These are phyloP conservation scores for Neurospora sp. DNA, from an alignment of 495 filamentous ascomycete genomes.

Conservation along the genomic window DNA sequence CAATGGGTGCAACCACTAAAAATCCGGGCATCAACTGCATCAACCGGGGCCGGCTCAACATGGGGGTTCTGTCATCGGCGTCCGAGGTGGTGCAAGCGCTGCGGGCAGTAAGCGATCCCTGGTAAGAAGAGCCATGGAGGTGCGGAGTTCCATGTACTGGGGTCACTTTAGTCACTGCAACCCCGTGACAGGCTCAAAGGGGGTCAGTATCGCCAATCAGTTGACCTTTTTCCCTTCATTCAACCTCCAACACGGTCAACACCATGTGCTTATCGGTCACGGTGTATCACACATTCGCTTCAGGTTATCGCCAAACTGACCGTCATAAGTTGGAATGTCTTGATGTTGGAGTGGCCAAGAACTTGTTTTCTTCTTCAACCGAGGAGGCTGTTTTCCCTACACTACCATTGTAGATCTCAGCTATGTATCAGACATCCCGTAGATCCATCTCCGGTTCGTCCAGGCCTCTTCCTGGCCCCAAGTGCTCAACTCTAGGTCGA, in stretches of 20 bases:
- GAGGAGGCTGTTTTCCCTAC: not conserved
- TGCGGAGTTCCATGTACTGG: not conserved
- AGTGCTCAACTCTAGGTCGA: not conserved
- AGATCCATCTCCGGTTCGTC: not conserved
- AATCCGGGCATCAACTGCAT: not conserved
- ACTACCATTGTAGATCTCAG: no score
- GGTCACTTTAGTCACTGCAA: not conserved
- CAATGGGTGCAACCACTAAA: not conserved
- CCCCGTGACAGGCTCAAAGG: slow-evolving; percentile 18
- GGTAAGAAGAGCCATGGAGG: not conserved
- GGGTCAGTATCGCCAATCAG: slow-evolving; percentile 18
- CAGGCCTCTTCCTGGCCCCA: not conserved
- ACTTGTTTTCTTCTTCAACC: not conserved
- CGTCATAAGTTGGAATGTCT: not conserved
- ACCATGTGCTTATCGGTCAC: not conserved
- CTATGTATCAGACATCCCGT: not conserved
- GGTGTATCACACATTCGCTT: not conserved
- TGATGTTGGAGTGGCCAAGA: not conserved
- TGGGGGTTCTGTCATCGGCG: not conserved
- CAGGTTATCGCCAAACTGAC: not conserved
- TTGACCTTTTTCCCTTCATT: slow-evolving; percentile 4
- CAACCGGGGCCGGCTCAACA: not conserved
- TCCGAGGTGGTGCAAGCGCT: not conserved
- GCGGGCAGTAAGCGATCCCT: not conserved
- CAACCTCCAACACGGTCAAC: not conserved